Conservation (phyloP, 306 rosid species). For the Acacia acuminata region DNA sequence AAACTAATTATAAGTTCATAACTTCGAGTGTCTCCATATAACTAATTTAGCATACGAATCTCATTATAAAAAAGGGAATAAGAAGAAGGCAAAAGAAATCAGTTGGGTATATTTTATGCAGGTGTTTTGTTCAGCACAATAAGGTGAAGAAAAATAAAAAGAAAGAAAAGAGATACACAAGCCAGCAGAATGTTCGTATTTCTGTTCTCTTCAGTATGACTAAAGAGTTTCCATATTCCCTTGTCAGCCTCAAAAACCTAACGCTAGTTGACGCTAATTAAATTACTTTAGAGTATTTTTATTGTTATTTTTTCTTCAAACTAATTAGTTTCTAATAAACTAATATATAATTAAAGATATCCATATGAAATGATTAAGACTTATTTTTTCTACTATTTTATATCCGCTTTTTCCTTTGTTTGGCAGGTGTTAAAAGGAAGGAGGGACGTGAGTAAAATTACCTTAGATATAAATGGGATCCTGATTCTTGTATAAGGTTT, state of each 20-base stretch:
- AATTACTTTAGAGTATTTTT: too few species aligned
- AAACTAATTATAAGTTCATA: not conserved
- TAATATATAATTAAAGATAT: too few species aligned
- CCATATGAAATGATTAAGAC: too few species aligned
- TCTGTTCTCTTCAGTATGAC: not conserved
- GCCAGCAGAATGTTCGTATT: not conserved
- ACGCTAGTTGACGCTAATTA: too few species aligned
- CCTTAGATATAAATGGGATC: conserved; percentile 97
- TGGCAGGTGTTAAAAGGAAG: conserved; percentile 2
- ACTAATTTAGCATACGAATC: conserved; percentile 5
- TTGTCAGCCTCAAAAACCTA: too few species aligned
- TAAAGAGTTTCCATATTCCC: not conserved
- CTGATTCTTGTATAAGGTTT: conserved; percentile 95
- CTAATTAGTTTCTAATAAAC: too few species aligned
- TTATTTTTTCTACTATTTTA: not conserved
- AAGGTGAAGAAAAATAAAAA: not conserved
- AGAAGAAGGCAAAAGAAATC: not conserved
- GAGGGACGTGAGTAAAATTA: conserved; percentile 26
- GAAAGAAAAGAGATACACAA: not conserved
- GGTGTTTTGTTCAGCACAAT: not conserved
- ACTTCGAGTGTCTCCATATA: not conserved
- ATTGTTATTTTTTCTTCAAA: too few species aligned
- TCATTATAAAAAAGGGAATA: not conserved
- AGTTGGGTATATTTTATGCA: not conserved
- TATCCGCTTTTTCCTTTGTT: not conserved